Percentiles rank a stretch among this genome's conserved stretches.
Conservation (phyloP, 352 stramenopile genomes). For the Globisporangium middletonii region DNA sequence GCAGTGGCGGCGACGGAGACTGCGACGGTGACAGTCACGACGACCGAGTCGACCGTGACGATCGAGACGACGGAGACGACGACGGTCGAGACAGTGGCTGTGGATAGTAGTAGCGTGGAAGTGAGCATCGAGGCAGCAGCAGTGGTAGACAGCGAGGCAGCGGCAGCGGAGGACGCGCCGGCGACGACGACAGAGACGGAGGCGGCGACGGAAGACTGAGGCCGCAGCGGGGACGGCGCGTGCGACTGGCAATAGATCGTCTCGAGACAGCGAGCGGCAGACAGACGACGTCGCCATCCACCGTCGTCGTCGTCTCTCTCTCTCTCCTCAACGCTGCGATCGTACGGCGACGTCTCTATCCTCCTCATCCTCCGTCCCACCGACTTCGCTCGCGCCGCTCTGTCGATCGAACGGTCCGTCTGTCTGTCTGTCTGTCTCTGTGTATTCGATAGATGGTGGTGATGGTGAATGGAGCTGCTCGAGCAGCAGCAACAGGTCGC, state of each 20-base stretch:
- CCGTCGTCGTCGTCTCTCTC: background rate
- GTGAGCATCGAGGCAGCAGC: slow-evolving; percentile 7
- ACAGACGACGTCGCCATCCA: background rate
- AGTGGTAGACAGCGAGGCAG: slow-evolving; percentile 6
- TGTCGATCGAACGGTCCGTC: background rate
- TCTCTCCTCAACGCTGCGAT: background rate
- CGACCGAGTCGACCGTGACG: slow-evolving; percentile 4
- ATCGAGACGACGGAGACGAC: slow-evolving; percentile 6
- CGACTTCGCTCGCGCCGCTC: background rate
- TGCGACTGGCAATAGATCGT: slow-evolving; percentile 12
- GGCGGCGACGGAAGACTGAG: slow-evolving; percentile 11
- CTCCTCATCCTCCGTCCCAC: no score
- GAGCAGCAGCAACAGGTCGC: no score
- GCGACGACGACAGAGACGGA: background rate
- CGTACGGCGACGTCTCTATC: background rate
- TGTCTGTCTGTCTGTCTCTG: background rate
- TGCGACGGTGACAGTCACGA: slow-evolving; percentile 1
- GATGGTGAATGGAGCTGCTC: background rate
- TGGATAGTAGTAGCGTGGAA: slow-evolving; percentile 13
- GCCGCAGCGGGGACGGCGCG: background rate
- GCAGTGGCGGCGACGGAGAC: slow-evolving; percentile 15
- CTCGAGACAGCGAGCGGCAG: slow-evolving; percentile 1
- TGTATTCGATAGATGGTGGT: background rate
- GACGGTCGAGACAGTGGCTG: slow-evolving; percentile 7
- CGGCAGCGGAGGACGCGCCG: slow-evolving; percentile 3